A percentile compares a stretch with the other conserved stretches of the same genome.
Evolutionary conservation across 2,329 filamentous ascomycete genomes (phyloP).

Genomic region (Whalleya microplaca): DNA sequence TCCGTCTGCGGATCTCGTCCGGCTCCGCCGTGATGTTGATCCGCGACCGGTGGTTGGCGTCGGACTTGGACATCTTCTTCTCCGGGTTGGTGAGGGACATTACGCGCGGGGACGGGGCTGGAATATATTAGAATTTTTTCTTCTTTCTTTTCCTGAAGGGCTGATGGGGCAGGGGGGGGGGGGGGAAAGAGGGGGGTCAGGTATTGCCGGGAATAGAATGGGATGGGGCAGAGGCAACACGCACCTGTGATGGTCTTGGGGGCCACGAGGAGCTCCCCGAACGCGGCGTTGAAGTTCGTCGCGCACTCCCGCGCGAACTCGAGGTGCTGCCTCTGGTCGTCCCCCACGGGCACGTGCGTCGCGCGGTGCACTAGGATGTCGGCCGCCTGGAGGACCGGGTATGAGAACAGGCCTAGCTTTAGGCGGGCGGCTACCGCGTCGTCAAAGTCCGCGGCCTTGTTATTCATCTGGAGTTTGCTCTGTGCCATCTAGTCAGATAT

Average conservation of each 20-base stretch:
- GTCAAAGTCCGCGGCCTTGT: constrained; percentile 62
- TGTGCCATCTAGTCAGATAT: constrained; percentile 36
- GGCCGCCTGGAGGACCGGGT: constrained; percentile 92
- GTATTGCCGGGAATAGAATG: too few species aligned
- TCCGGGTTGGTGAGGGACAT: constrained; percentile 84
- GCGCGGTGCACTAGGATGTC: constrained; percentile 90
- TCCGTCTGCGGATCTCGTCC: constrained; percentile 67
- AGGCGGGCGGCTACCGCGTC: constrained; percentile 57
- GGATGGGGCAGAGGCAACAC: too few species aligned
- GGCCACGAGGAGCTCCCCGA: constrained; percentile 57
- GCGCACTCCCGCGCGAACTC: constrained; percentile 90
- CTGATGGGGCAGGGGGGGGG: too few species aligned
- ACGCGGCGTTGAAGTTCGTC: constrained; percentile 81
- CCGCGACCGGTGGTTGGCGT: constrained; percentile 69
- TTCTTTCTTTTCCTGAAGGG: not conserved
- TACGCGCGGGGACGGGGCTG: constrained; percentile 79
- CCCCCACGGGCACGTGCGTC: constrained; percentile 95
- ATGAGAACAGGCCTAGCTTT: constrained; percentile 91
- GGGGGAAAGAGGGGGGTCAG: too few species aligned
- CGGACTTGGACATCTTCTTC: constrained; percentile 94
- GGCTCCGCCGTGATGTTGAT: constrained; percentile 80
- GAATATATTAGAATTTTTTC: not conserved
- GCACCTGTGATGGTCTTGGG: constrained; percentile 76
- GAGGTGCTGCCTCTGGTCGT: constrained; percentile 91
- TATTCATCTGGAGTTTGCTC: constrained; percentile 73